A percentile compares a stretch with the other conserved stretches of the same genome.
Conservation (phyloP, 2,329 filamentous ascomycete genomes). For the Davidsoniella neocaledoniae region DNA sequence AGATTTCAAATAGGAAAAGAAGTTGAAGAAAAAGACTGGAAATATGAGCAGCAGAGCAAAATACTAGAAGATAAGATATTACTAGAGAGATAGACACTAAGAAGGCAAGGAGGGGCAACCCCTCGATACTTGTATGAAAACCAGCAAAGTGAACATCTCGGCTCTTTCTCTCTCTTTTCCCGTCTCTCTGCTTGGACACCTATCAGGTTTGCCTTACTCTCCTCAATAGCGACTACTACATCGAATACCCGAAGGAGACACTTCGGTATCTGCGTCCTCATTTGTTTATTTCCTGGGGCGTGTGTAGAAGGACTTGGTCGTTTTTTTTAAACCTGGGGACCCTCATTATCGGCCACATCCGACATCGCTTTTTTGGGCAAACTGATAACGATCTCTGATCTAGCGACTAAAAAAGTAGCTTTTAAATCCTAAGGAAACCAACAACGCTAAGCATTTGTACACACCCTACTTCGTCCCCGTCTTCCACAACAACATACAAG, state of each 20-base stretch:
- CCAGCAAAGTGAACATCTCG: not conserved
- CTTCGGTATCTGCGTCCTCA: not conserved
- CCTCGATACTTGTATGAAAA: not conserved
- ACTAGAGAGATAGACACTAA: not conserved
- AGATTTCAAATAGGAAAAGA: too few species aligned
- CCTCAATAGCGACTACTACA: not conserved
- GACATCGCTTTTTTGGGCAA: constrained; percentile 1
- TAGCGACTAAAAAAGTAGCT: too few species aligned
- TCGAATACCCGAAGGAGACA: not conserved
- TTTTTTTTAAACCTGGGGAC: not conserved
- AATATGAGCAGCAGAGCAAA: too few species aligned
- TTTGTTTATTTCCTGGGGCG: not conserved
- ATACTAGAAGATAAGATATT: too few species aligned
- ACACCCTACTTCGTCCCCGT: too few species aligned
- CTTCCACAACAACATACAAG: too few species aligned
- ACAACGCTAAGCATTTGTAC: too few species aligned
- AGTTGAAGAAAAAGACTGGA: too few species aligned
- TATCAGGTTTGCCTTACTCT: too few species aligned
- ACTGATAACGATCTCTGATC: not conserved
- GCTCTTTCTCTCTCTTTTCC: too few species aligned
- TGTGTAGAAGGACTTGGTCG: not conserved
- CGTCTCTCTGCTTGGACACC: too few species aligned
- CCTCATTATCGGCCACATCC: constrained; percentile 7
- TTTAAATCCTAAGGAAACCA: too few species aligned
- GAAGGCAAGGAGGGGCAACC: not conserved